Evolutionary conservation across 768 basidiomycete species (phyloP), one percentile per base, ranked within the genome.

Genomic region (Serendipita sp.): DNA sequence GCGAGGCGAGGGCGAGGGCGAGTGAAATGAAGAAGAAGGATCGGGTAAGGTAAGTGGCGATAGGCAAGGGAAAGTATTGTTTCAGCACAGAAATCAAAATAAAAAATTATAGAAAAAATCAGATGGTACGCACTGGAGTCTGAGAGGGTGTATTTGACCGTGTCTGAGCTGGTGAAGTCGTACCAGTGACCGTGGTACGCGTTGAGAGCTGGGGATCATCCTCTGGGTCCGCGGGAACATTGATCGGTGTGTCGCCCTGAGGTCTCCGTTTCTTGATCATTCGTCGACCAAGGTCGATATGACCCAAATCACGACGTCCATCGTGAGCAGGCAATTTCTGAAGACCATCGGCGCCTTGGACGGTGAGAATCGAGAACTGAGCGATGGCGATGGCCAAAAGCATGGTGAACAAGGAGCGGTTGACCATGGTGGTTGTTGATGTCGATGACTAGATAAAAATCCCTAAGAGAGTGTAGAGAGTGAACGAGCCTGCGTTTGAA

Each of bases 191-290:
- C 36, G 66, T 30, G 15, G 72, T 23, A 23, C 23, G 47, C 16
- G 69, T 23, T 8, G 71, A 64, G 36, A 73, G 65, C 10, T 68
- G 44, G 70, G 45, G 30, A 73, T 65, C 13, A 70, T 70, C 67
- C 65, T 30, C 71, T 45, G 52, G 74, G 74, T 64, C 46, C 28
- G 60, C 18, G 23, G 41, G 47, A 41, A 52, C 56, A 18, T 63
- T 65, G 23, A 63, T 64, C 3, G 58, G 38, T 15, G 44, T 62
- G 36, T 68, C 64, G 28, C 46, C 58, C 45, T 38, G 47, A 32
- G 65, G 60, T 16, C 68, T 74, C 70, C 23, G 85, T 72, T 86
- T 88, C 76, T 79, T 86, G 68, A 89, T 72, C 72, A 90, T 74
- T 70, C 88, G 85, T 70, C 83, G 81, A 70, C 83, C 74, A 70